Base-by-base conservation (phyloP, 257 asterid genomes). In the Striga asiatica region DNA sequence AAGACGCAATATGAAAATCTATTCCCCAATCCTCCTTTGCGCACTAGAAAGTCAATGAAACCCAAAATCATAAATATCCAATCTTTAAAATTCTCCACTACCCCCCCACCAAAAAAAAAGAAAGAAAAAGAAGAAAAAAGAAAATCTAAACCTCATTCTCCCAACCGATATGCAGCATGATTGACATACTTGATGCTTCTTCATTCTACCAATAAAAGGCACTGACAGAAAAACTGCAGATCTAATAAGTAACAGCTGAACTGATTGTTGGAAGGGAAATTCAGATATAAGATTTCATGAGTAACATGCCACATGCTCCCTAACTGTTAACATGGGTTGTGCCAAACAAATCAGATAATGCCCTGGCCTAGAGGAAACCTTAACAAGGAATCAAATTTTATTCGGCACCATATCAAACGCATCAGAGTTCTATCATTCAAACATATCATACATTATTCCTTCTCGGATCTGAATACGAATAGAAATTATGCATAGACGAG, bases 381-480 rank as follows among this genome's bases (percentile, higher is more conserved):
- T 21, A 52, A 52, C 51, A 20, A 24, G 39, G 49, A 56, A 60
- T 50, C 65, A 45, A 56, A 51, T 50, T 54, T 14, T 46, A 54
- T 28, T 50, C 12, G 14, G 54, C 20, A 39, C 50, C 28, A 46
- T 58, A 61, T 62, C 69, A 54, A 62, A 58, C 22, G 47, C n/a
- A 55, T 41, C 60, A 47, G n/a, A n/a, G 45, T 27, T 21, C 57
- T 14, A 65, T 8, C 24, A 47, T 12, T 38, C 50, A 38, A 45
- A 60, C 43, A 14, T 47, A 65, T 20, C 45, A 27, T 25, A 34
- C 57, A 61, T 12, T 29, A 59, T 55, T 47, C 54, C 1, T 43
- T 46, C 31, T 12, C 27, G 17, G 85, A 78, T 78, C 85, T 65
- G 76, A 55, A 70, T 34, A 38, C 22, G 50, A 58, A 54, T 45